Evolutionary conservation across 2,329 filamentous ascomycete species (phyloP), one percentile per base, ranked within the genome.

Genomic region (Ceratocystis cubensis): DNA sequence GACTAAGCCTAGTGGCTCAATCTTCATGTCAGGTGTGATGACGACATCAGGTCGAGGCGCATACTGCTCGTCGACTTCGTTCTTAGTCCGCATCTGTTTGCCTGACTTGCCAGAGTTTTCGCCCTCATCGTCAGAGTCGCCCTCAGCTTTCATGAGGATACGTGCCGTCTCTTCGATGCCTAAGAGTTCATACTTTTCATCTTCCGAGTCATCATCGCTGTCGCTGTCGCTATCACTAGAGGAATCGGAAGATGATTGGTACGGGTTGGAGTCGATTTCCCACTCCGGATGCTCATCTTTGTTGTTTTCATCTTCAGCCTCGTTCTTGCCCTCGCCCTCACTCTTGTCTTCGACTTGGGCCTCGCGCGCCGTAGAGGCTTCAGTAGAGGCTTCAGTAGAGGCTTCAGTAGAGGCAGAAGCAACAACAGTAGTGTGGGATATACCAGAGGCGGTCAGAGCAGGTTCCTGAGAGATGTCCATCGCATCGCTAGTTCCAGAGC

Each of bases 121-220:
- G 56, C 76, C 78, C 70, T 91, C 91, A 65, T 92, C 88, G 66
- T 94, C 91, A 1, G 88, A 91, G 1, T 85, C 89, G 41, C 81
- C 86, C 70, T 93, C 91, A 56, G 84, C 88, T 69, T 87, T 83
- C 90, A 97, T 95, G 25, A 97, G 79, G 62, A 96, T 85, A 44
- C 87, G 86, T 0, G 89, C 91, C 67, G 89, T 88, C 73, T 96
- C 91, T 72, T 92, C 90, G 1, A 91, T 84, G 65, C 87, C 87
- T 1, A 96, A 79, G 53, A 92, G 80, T 65, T 88, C 83, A 71
- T 91, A 91, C 37, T 83, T 83, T 68, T 85, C 85, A 65, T 83
- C 74, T 50, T 77, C 82, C 68, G 83, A 82, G 66, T 84, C 81
- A 46, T 79, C 78, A 63, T 82, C 81, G n/a, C 81, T 83, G 0